These are phyloP conservation scores for Mytilinidion resinicola DNA, from an alignment of 495 filamentous ascomycete genomes.

Conservation along the genomic window DNA sequence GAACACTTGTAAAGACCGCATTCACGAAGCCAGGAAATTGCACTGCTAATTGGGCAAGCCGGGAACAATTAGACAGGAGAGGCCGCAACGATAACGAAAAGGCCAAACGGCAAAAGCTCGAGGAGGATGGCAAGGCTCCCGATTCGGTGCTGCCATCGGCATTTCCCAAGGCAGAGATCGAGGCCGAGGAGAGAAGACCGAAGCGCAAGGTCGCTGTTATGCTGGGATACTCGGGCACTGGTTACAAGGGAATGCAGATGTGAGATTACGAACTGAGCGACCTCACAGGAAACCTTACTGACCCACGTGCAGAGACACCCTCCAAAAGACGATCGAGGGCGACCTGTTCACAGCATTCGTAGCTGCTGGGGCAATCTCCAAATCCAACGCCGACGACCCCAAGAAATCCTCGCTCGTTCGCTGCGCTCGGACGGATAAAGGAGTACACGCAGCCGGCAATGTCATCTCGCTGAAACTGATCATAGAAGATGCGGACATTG, in stretches of 20 bases:
- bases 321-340: slow-evolving; percentile 90
- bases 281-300: not conserved
- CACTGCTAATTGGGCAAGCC: slow-evolving; percentile 57
- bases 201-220: slow-evolving; percentile 94
- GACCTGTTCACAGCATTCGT: slow-evolving; percentile 90
- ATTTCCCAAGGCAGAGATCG: slow-evolving; percentile 73
- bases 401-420: slow-evolving; percentile 92
- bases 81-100: slow-evolving; percentile 52
- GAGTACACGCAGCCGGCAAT: slow-evolving; percentile 95
- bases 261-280: slow-evolving; percentile 2
- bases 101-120: slow-evolving; percentile 53
- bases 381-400: slow-evolving; percentile 91
- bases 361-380: slow-evolving; percentile 84
- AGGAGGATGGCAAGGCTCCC: slow-evolving; percentile 24
- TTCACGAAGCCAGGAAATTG: not conserved
- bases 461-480: slow-evolving; percentile 94
- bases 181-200: slow-evolving; percentile 72
- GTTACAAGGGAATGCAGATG: slow-evolving; percentile 93
- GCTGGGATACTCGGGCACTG: slow-evolving; percentile 93
- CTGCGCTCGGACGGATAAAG: slow-evolving; percentile 94
- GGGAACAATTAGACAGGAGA: slow-evolving; percentile 57
- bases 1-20: slow-evolving; percentile 54
- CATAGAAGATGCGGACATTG: slow-evolving; percentile 79
- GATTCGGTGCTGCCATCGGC: slow-evolving; percentile 47
- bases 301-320: slow-evolving; percentile 20